A percentile compares a stretch with the other conserved stretches of the same genome.
Conservation (phyloP, 2,329 filamentous ascomycete species). For the Fusarium udum region DNA sequence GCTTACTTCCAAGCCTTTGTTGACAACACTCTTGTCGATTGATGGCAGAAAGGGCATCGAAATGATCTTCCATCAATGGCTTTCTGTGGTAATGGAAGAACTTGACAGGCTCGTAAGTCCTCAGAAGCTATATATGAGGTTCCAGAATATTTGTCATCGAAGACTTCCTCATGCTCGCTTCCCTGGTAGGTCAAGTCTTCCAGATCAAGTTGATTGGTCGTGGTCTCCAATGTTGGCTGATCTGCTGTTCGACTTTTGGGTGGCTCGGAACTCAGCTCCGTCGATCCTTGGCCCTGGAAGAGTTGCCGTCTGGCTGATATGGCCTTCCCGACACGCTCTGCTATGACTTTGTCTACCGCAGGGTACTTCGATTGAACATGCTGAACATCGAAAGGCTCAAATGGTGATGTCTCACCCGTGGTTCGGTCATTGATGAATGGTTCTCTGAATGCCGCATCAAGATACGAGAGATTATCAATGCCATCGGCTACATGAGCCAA, state of each 20-base stretch:
- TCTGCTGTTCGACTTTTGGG: too few relatives aligned
- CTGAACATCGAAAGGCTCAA: not conserved
- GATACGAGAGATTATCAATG: not conserved
- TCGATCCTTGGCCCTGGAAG: not conserved
- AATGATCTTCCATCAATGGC: too few relatives aligned
- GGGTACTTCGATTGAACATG: not conserved
- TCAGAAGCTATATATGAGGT: too few relatives aligned
- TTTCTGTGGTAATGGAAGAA: too few relatives aligned
- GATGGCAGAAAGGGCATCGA: too few relatives aligned
- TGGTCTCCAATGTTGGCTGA: too few relatives aligned
- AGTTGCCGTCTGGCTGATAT: not conserved
- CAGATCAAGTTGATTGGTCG: accelerated
- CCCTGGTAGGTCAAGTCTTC: too few relatives aligned
- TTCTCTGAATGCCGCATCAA: not conserved
- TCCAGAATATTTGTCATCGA: too few relatives aligned
- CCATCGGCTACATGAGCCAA: not conserved
- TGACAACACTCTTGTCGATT: too few relatives aligned
- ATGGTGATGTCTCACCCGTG: not conserved
- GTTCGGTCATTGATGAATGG: too few relatives aligned
- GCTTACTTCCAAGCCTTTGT: not conserved
- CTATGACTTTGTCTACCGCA: not conserved
- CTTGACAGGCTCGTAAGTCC: accelerated
- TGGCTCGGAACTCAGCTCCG: not conserved
- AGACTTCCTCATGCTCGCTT: accelerated
- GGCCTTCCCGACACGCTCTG: not conserved